These are phyloP conservation scores for Trypanosoma scelopori DNA, from an alignment of 208 protist species.

Conservation along the genomic window DNA sequence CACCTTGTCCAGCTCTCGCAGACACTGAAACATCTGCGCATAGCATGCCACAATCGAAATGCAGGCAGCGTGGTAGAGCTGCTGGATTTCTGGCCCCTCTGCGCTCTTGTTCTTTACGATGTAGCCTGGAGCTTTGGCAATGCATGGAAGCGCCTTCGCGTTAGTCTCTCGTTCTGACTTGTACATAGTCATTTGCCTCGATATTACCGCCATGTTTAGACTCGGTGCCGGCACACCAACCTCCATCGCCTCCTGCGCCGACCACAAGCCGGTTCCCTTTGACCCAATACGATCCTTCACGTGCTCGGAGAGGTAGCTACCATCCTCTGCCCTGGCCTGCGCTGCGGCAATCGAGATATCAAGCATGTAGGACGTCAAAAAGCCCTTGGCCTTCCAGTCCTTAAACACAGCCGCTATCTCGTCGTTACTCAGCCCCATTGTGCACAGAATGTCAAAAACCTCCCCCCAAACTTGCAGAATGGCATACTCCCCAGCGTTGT, in stretches of 20 bases:
- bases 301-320: slow-evolving; percentile 91
- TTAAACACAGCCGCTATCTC: slow-evolving; percentile 92
- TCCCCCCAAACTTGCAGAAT: slow-evolving; percentile 98
- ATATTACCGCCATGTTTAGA: slow-evolving; percentile 93
- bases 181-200: slow-evolving; percentile 91
- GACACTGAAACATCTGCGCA: slow-evolving; percentile 93
- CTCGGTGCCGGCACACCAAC: slow-evolving; percentile 88
- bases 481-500: slow-evolving; percentile 99
- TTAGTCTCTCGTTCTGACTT: slow-evolving; percentile 92
- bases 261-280: slow-evolving; percentile 98
- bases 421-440: slow-evolving; percentile 88
- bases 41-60: slow-evolving; percentile 88
- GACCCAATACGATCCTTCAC: slow-evolving; percentile 96
- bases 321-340: slow-evolving; percentile 86
- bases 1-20: slow-evolving; percentile 87
- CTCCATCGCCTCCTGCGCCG: slow-evolving; percentile 93
- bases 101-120: slow-evolving; percentile 52
- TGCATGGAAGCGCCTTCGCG: slow-evolving; percentile 26
- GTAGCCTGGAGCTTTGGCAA: slow-evolving; percentile 34
- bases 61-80: slow-evolving; percentile 78
- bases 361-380: slow-evolving; percentile 97
- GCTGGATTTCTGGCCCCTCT: slow-evolving; percentile 51
- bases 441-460: slow-evolving; percentile 93
- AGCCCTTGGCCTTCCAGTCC: slow-evolving; percentile 93
- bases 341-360: slow-evolving; percentile 98